Evolutionary conservation across 2,329 filamentous ascomycete species (phyloP).

Genomic region (Chaetomium sp.): DNA sequence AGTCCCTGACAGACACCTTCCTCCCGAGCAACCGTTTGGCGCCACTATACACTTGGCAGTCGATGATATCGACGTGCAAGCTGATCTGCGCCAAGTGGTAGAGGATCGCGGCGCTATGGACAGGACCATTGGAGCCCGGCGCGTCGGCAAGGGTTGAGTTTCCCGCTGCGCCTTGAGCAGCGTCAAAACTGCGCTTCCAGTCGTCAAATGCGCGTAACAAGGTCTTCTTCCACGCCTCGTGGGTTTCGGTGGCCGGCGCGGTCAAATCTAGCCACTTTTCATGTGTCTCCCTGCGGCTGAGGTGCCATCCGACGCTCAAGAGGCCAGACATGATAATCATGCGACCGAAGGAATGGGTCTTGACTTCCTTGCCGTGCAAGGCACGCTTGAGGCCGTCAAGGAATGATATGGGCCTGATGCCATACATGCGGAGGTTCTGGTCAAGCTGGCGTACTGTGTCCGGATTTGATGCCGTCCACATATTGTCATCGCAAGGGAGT

Average conservation of each 20-base stretch:
- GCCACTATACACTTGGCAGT: slow-evolving; percentile 86
- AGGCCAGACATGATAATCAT: slow-evolving; percentile 90
- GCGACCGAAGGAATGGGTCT: slow-evolving; percentile 84
- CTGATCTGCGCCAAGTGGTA: slow-evolving; percentile 89
- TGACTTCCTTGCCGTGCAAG: slow-evolving; percentile 76
- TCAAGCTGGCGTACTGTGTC: slow-evolving; percentile 77
- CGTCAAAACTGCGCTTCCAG: slow-evolving; percentile 85
- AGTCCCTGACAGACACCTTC: slow-evolving; percentile 75
- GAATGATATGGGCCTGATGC: slow-evolving; percentile 77
- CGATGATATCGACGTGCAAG: slow-evolving; percentile 83
- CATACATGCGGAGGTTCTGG: slow-evolving; percentile 73
- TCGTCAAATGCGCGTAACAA: slow-evolving; percentile 79
- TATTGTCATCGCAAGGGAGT: slow-evolving; percentile 80
- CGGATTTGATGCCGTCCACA: slow-evolving; percentile 82
- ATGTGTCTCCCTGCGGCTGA: slow-evolving; percentile 84
- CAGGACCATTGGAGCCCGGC: slow-evolving; percentile 61
- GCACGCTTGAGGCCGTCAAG: slow-evolving; percentile 83
- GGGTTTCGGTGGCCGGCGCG: slow-evolving; percentile 58
- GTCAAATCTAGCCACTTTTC: slow-evolving; percentile 75
- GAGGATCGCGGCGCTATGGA: slow-evolving; percentile 77
- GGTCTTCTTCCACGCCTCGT: slow-evolving; percentile 77
- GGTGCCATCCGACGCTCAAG: slow-evolving; percentile 89
- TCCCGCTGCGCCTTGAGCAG: slow-evolving; percentile 54
- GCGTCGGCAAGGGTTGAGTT: slow-evolving; percentile 40
- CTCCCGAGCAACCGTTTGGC: slow-evolving; percentile 76